phyloP scores from a whole-genome alignment of 2,329 filamentous ascomycete genomes.

The Didymella pinodella region DNA sequence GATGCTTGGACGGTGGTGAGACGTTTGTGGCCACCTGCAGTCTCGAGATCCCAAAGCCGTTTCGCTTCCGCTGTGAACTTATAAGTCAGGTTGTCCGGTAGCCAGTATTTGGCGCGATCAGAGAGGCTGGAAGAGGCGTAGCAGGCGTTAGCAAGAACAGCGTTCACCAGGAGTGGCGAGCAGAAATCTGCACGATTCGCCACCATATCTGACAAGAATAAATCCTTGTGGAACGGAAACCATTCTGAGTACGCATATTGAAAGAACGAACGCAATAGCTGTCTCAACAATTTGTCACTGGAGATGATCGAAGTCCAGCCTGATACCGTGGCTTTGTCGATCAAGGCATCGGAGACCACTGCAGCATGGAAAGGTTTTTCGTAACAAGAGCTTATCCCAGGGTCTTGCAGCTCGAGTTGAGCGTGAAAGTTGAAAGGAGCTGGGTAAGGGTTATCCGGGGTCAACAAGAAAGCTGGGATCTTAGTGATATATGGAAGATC shows the following conservation, averaged over 20 bases:
- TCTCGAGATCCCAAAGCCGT: constrained; percentile 23
- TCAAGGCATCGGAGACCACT: not conserved
- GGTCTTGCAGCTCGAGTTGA: not conserved
- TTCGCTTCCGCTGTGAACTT: constrained; percentile 23
- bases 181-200: constrained; percentile 1
- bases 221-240: constrained; percentile 8
- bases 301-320: constrained; percentile 4
- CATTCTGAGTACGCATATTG: constrained; percentile 7
- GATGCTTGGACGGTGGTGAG: constrained; percentile 8
- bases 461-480: constrained; percentile 1
- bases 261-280: constrained; percentile 6
- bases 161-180: constrained; percentile 13
- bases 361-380: constrained; percentile 10
- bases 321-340: constrained; percentile 1
- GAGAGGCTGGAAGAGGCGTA: not conserved
- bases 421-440: not conserved
- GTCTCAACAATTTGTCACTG: constrained; percentile 1
- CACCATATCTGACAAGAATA: constrained; percentile 8
- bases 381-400: not conserved
- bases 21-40: not conserved
- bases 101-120: constrained; percentile 17
- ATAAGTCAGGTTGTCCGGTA: constrained; percentile 22
- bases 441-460: constrained; percentile 4
- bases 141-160: constrained; percentile 9
- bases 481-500: constrained; percentile 24